Base-by-base conservation (phyloP, 257 asterid species). In the Solanum chaucha region DNA sequence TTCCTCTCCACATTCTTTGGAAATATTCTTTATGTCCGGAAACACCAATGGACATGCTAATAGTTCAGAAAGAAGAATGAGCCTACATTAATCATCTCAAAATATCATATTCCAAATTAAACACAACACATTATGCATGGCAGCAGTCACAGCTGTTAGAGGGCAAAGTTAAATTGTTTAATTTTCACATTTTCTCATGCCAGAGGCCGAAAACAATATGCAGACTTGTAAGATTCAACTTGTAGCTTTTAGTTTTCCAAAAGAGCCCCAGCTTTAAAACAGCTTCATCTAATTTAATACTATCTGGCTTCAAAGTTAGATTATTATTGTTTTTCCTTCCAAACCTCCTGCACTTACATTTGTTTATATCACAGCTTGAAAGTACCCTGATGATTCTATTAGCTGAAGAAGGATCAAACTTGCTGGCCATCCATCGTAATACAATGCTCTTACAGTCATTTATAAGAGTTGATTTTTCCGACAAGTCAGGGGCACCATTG, bases 21-120 rank as follows among this genome's bases (percentile, higher is more conserved):
- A 80, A 6, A 89, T 86, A 61, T 46, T 51, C 59, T 32, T 67
- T n/a, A 82, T 64, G 24, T 87, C 87, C 40, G 90, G 90, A 88
- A 91, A 84, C 67, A 74, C 87, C 87, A 89, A 87, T 5, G 92
- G 93, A 84, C 93, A 91, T 28, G 67, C 93, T 91, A 28, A 28
- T 17, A 46, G 6, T 28, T 48, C 68, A 81, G 44, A 80, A 81
- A 81, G 4, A 81, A 48, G 38, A 48, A 81, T 15, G 22, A 19
- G 4, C 3, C 67, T 46, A 9, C 1, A 26, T 81, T 48, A 46
- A 41, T 26, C 67, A 44, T 78, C 40, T 20, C 64, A 77, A 24
- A 7, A 44, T 15, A 78, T 44, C n/a, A 17, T 8, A 19, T 80
- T 28, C 26, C 35, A 80, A 68, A 46, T 46, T 46, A 44, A 44